Evolutionary conservation across 805 yeast genomes (phyloP), one percentile per base, ranked within the genome.

Genomic region (Ogataea ganodermae): DNA sequence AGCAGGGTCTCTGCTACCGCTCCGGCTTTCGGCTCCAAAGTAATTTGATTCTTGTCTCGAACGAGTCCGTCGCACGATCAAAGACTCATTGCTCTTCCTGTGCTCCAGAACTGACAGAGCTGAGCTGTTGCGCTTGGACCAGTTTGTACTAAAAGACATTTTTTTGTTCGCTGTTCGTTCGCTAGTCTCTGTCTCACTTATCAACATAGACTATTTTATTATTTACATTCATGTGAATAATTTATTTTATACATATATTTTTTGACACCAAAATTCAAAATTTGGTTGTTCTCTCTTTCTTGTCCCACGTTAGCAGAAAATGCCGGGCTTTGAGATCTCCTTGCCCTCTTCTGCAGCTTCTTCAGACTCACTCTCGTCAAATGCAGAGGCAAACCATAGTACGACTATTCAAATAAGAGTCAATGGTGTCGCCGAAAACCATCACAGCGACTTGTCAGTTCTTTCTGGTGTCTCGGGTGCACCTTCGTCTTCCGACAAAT

Each of bases 71-170:
- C 42, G 50, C 6, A 49, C 26, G 5, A 51, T 30, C 18, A 37
- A 42, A 9, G 59, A 51, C 22, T 44, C 47, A 20, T 36, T 36
- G 24, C 53, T 52, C 3, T 46, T 9, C 22, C 36, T 35, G 18
- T 55, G 40, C 28, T 52, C 56, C 28, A 55, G 32, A 2, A 35
- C 33, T 2, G 49, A 45, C n/a, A 52, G 32, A 22, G 47, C 48
- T 10, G 53, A 46, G 27, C 26, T 46, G 16, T 33, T 23, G 21
- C 33, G 32, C 33, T n/a, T 28, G 13, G 40, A 20, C 41, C 37
- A 35, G 28, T 26, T 35, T n/a, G 38, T 20, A 18, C 28, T 28
- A 9, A 24, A 24, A 3, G 35, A 35, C 38, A 26, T 45, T 6
- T 43, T 35, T n/a, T n/a, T n/a, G n/a, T n/a, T 24, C 9, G 32